These are phyloP conservation scores for Didymella segeticola DNA, from an alignment of 2,329 filamentous ascomycete genomes.

Conservation along the genomic window DNA sequence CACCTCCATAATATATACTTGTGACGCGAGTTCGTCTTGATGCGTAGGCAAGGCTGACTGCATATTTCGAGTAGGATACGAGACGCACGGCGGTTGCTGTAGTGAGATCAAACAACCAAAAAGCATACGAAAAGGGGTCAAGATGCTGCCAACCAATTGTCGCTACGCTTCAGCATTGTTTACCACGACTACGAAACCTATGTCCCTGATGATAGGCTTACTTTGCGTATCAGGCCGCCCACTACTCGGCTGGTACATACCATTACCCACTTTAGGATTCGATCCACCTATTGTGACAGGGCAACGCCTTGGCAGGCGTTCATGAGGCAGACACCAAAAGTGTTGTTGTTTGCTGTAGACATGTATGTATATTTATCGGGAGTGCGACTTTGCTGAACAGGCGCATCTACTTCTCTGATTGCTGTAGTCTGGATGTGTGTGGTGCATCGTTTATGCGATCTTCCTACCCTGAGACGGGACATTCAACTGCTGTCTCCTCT, in stretches of 20 bases:
- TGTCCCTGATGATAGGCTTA: background rate
- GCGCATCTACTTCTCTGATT: too few relatives aligned
- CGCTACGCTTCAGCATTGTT: background rate
- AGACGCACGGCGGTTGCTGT: background rate
- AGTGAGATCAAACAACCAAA: background rate
- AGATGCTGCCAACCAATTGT: background rate
- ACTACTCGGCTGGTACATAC: background rate
- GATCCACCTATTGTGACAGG: background rate
- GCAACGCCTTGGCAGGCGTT: conserved; percentile 7
- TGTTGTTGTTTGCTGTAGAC: too few relatives aligned
- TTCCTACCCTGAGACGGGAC: conserved; percentile 21
- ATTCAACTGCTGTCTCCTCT: conserved; percentile 21
- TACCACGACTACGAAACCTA: background rate
- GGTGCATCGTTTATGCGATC: too few relatives aligned
- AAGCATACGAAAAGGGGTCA: background rate
- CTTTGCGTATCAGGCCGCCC: background rate
- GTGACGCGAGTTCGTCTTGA: background rate
- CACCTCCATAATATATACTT: too few relatives aligned
- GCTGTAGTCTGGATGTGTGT: too few relatives aligned
- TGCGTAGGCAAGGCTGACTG: background rate
- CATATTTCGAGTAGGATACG: too few relatives aligned
- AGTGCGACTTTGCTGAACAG: too few relatives aligned
- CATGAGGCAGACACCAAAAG: conserved; percentile 1
- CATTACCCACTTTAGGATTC: background rate
- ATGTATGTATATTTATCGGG: too few relatives aligned